Conservation (phyloP, 768 basidiomycete species). For the Pulveroboletus sp. region DNA sequence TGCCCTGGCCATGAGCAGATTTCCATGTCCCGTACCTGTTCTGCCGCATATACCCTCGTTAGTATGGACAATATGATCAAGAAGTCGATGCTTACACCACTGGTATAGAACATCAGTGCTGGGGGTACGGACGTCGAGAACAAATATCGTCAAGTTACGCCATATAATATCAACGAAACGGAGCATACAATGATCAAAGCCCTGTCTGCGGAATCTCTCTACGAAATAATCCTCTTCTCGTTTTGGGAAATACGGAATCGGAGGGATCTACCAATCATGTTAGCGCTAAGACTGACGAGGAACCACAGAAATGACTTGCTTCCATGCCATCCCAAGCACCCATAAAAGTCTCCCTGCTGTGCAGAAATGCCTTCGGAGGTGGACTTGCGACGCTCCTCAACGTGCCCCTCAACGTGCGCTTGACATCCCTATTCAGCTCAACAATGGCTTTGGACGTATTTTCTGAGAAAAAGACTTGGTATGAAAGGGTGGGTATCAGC, state of each 20-base stretch:
- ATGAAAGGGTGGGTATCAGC: conserved; percentile 49
- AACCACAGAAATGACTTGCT: background rate
- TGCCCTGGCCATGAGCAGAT: conserved; percentile 37
- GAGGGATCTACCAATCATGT: conserved; percentile 46
- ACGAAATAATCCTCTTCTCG: conserved; percentile 71
- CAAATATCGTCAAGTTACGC: background rate
- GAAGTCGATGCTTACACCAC: conserved; percentile 34
- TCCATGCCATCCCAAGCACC: conserved; percentile 44
- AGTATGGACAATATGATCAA: background rate
- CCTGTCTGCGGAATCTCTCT: conserved; percentile 52
- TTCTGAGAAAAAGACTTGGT: conserved; percentile 59
- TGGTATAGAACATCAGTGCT: conserved; percentile 67
- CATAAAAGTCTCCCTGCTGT: conserved; percentile 45
- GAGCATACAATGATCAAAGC: conserved; percentile 58
- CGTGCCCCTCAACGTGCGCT: conserved; percentile 53
- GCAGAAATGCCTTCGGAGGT: conserved; percentile 53
- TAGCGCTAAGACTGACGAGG: background rate
- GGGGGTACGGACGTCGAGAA: background rate
- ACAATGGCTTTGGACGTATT: conserved; percentile 42
- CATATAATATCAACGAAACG: background rate
- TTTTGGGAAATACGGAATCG: conserved; percentile 53
- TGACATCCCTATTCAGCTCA: conserved; percentile 54
- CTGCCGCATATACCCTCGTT: conserved; percentile 21
- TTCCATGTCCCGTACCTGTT: conserved; percentile 37
- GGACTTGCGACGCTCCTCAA: conserved; percentile 49